Evolutionary conservation across 129 eudicot genomes (phyloP), one percentile per base, ranked within the genome.

Genomic region (Deinandra increscens): DNA sequence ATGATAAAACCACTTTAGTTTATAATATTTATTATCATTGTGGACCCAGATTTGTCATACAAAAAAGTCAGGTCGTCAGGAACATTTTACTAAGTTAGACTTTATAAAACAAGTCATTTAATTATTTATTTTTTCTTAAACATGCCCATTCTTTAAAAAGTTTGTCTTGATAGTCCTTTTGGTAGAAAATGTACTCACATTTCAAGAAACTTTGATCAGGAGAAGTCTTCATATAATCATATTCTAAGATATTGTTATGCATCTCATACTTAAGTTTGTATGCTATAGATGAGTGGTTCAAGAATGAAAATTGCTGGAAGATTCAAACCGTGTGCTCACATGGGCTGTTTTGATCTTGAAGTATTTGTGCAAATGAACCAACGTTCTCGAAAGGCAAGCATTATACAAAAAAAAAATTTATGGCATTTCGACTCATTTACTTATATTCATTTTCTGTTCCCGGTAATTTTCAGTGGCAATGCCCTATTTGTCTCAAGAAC

Each of bases 241-340:
- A 4, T 17, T 49, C 10, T 42, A 12, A 33, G 15, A 33, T 26
- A 36, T 41, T 17, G 36, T 9, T 29, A 20, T 56, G 15, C 20
- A 14, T 23, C 10, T 13, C 39, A 8, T 54, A 64, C 60, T n/a
- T 18, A 37, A 13, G 31, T 19, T 20, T 79, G 39, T 13, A 45
- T 61, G 53, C 41, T 58, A 42, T 76, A 92, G 98, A 89, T 92
- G 98, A 92, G 98, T 83, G 98, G 98, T 75, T 86, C 93, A 69
- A 83, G 98, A 77, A 92, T 92, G 91, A 92, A 89, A 79, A 84
- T 87, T 72, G 96, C 98, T 75, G 98, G 98, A 78, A 86, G 98
- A 83, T 92, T 92, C 56, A 92, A 83, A 69, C 95, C 91, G 50
- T 92, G 98, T 79, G 84, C 54, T 19, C 98, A 92, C 79, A 92